Conservation (phyloP, 805 yeast species). For the Starmerella davenportii region DNA sequence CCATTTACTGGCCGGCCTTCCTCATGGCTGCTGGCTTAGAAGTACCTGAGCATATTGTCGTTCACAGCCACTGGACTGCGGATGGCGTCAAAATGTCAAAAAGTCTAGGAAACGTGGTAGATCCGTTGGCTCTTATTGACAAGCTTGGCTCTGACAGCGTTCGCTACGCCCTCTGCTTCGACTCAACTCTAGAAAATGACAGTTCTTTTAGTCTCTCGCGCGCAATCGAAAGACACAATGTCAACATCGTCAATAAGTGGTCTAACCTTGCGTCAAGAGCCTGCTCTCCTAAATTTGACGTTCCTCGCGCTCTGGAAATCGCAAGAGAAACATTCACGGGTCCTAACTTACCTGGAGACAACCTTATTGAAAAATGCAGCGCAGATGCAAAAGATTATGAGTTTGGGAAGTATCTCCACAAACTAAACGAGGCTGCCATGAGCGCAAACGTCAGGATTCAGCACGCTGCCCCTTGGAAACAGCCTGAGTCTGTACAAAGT, state of each 20-base stretch:
- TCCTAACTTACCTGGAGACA: constrained; percentile 21
- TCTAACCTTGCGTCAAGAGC: constrained; percentile 63
- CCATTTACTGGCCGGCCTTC: constrained; percentile 87
- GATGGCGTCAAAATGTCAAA: constrained; percentile 89
- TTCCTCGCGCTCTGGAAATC: constrained; percentile 17
- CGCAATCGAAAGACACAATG: constrained; percentile 26
- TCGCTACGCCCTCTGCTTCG: constrained; percentile 58
- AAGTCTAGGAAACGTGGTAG: constrained; percentile 82
- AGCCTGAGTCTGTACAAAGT: constrained; percentile 20
- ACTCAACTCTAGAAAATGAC: constrained; percentile 58
- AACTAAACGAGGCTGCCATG: constrained; percentile 15
- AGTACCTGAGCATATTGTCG: constrained; percentile 56
- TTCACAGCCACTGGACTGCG: constrained; percentile 88
- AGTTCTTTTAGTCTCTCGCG: constrained; percentile 59
- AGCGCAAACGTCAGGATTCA: constrained; percentile 53
- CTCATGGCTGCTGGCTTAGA: constrained; percentile 63
- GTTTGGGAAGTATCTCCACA: constrained; percentile 27
- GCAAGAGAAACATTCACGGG: not conserved
- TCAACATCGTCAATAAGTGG: constrained; percentile 56
- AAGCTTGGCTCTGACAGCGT: constrained; percentile 44
- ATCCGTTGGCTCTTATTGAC: constrained; percentile 51
- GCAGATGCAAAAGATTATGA: constrained; percentile 45
- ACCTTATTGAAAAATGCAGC: constrained; percentile 33
- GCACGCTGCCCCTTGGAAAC: constrained; percentile 55
- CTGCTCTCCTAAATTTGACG: constrained; percentile 50